Evolutionary conservation across 768 basidiomycete species (phyloP).

Genomic region (Lyophyllum atratum): DNA sequence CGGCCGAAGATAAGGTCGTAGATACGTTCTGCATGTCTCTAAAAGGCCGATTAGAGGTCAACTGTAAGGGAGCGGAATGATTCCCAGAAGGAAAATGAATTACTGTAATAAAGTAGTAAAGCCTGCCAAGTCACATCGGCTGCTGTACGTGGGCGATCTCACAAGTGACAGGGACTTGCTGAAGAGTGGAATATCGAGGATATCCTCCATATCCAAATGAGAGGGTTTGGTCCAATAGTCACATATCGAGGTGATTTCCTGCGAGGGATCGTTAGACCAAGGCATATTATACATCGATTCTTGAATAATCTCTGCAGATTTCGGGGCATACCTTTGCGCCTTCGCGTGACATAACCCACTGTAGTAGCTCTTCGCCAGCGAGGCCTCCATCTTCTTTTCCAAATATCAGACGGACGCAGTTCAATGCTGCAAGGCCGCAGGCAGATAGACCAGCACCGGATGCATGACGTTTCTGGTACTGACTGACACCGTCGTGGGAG

Average conservation of each 20-base stretch:
- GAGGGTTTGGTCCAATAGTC: conserved; percentile 50
- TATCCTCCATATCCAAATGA: conserved; percentile 61
- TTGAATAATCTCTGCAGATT: neutral
- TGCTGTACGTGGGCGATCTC: conserved; percentile 32
- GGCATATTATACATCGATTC: too few relatives aligned
- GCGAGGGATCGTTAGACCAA: neutral
- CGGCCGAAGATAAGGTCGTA: conserved; percentile 32
- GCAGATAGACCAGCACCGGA: conserved; percentile 39
- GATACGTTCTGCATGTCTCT: conserved; percentile 28
- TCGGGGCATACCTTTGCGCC: conserved; percentile 34
- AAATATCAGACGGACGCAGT: conserved; percentile 58
- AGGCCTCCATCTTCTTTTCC: conserved; percentile 32
- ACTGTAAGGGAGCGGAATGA: too few relatives aligned
- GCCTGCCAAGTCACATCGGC: conserved; percentile 31
- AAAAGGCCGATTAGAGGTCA: neutral
- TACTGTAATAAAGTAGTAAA: conserved; percentile 32
- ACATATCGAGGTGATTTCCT: conserved; percentile 64
- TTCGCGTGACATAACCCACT: conserved; percentile 31
- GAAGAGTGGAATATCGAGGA: conserved; percentile 51
- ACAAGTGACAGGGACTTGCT: conserved; percentile 35
- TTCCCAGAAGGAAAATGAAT: conserved; percentile 20
- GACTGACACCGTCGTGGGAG: conserved; percentile 54
- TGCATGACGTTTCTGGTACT: conserved; percentile 47
- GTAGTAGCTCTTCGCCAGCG: conserved; percentile 29
- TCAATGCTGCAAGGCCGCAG: conserved; percentile 69